Evolutionary conservation across 73 alveolate species (phyloP).

Genomic region (Tetrahymena thermophila): DNA sequence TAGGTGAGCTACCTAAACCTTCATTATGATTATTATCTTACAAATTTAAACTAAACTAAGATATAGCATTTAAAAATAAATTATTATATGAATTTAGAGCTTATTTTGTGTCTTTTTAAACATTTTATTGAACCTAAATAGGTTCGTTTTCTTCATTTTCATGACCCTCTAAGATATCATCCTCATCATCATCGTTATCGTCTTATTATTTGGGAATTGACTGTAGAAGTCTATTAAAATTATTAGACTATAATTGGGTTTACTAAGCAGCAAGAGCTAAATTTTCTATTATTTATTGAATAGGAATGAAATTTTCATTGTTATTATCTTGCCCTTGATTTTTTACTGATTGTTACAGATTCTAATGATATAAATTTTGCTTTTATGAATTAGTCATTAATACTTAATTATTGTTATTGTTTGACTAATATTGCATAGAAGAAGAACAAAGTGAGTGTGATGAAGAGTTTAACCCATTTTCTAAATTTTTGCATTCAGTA

Average conservation of each 20-base stretch:
- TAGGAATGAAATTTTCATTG: neutral
- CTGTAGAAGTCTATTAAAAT: neutral
- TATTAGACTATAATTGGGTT: neutral
- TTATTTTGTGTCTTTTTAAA: neutral
- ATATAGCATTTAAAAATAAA: neutral
- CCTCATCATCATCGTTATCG: neutral
- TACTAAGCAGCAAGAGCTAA: neutral
- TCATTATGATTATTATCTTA: neutral
- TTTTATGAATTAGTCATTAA: neutral
- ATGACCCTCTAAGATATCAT: neutral
- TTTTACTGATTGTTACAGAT: neutral
- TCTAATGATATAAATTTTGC: neutral
- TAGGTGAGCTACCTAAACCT: neutral
- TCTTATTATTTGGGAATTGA: neutral
- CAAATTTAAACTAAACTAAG: neutral
- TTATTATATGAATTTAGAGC: neutral
- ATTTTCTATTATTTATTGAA: neutral
- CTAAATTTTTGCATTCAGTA: slow-evolving; percentile 73
- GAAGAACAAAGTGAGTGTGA: neutral
- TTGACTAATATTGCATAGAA: neutral
- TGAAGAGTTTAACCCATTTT: neutral
- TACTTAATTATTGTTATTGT: no score
- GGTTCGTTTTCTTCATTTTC: neutral
- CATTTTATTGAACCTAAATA: neutral
- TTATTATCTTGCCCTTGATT: neutral